Conservation (phyloP, 192 early-diverging fungal genomes). For the Podila epigama region DNA sequence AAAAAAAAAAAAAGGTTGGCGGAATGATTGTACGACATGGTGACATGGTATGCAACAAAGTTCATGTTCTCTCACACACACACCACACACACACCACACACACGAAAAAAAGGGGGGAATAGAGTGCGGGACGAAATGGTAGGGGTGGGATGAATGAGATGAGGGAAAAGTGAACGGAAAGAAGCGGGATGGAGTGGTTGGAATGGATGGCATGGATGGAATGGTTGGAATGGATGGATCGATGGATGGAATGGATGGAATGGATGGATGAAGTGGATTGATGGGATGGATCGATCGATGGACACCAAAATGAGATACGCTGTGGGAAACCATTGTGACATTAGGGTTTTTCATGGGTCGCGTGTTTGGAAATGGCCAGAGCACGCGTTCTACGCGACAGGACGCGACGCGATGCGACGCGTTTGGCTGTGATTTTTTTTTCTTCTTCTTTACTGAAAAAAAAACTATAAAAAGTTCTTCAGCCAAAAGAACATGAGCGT, state of each 20-base stretch:
- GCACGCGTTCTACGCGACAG: neutral
- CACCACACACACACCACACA: too few species aligned
- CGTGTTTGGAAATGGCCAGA: neutral
- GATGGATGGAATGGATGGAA: neutral
- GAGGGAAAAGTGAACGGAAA: neutral
- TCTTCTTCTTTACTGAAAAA: neutral
- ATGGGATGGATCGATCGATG: too few species aligned
- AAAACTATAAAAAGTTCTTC: constrained; percentile 62
- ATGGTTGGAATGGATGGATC: neutral
- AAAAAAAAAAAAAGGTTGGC: neutral
- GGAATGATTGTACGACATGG: neutral
- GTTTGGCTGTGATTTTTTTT: neutral
- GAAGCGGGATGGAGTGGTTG: neutral
- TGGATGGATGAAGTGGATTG: neutral
- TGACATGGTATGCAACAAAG: too few species aligned
- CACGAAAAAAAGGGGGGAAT: neutral
- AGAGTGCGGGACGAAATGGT: neutral
- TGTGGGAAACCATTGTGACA: too few species aligned
- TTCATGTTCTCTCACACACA: too few species aligned
- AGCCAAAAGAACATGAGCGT: constrained; percentile 72
- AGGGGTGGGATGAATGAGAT: neutral
- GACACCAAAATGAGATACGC: too few species aligned
- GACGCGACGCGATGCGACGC: neutral
- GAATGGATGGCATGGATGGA: neutral
- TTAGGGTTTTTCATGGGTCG: neutral